Evolutionary conservation across 2,329 filamentous ascomycete genomes (phyloP).

Genomic region (Stromatinia cepivora): DNA sequence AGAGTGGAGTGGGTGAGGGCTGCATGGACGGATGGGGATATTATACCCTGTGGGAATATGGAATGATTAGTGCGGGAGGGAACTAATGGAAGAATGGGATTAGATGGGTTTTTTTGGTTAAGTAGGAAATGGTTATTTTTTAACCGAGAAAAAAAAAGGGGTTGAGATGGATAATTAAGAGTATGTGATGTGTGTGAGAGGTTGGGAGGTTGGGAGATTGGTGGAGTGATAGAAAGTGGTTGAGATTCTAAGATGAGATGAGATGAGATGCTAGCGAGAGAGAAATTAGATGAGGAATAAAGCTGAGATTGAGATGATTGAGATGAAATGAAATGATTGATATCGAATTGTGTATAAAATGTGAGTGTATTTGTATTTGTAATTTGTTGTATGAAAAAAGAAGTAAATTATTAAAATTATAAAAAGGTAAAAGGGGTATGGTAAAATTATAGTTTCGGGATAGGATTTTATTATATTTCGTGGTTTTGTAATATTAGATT

Average conservation of each 20-base stretch:
- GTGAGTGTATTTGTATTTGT: too few species aligned
- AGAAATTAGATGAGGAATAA: background rate
- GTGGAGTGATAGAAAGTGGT: background rate
- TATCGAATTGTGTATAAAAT: background rate
- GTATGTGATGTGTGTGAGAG: background rate
- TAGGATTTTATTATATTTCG: too few species aligned
- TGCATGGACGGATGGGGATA: background rate
- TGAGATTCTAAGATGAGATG: background rate
- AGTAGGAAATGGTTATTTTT: background rate
- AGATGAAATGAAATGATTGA: background rate
- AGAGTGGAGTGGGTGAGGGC: background rate
- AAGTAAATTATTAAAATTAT: too few species aligned
- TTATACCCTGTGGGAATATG: conserved; percentile 10
- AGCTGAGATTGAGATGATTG: too few species aligned
- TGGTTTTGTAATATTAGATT: too few species aligned
- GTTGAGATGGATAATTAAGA: background rate
- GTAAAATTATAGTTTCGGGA: too few species aligned
- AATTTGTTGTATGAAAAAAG: too few species aligned
- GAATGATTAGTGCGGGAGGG: background rate
- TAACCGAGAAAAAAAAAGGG: background rate
- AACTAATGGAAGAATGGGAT: background rate
- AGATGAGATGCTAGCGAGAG: background rate
- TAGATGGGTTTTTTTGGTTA: background rate
- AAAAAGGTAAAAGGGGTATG: too few species aligned
- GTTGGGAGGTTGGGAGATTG: background rate